Evolutionary conservation across 441 rosid species (phyloP), one percentile per base, ranked within the genome.

Genomic region (Pelargonium exstipulatum): DNA sequence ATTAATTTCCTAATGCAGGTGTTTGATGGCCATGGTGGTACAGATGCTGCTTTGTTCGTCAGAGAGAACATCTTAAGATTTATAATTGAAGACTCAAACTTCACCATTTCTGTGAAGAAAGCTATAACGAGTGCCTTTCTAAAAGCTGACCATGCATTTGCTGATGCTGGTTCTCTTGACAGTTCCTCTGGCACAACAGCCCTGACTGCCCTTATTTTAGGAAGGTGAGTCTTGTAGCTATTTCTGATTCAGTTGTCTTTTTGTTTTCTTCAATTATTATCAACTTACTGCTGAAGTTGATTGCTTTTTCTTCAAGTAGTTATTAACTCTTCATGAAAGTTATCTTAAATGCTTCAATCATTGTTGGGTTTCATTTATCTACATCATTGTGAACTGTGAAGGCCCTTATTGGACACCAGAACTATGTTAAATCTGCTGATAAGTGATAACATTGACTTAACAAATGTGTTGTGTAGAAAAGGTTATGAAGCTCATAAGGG

Each of bases 21-120:
- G 16, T 71, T 78, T 63, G 92, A 87, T 74, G 92, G 92, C 65
- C 92, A 88, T 76, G 92, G 88, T 62, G 92, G 90, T 71, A 76
- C 90, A n/a, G 90, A 86, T 77, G 92, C 92, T 63, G 88, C 92
- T 9, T 72, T 87, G 0, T 88, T 79, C 26, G 48, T 83, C 3
- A 73, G 78, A 18, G 65, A 78, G 69, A 86, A 88, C 48, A 78
- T 79, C 1, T 64, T 86, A n/a, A 83, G 78, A 72, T 67, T 86
- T 53, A 74, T 84, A 61, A 83, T 88, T 69, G 84, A 88, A 13
- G 88, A 84, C 62, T 84, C 76, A 9, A 67, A 71, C 16, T 84
- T 88, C 42, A 88, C 92, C 9, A 80, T 78, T 76, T 87, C 79
- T 68, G 79, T 84, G 5, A 69, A 78, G 77, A 78, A 65, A 45